Conservation (phyloP, 768 basidiomycete species). For the Lenzites betulinus region DNA sequence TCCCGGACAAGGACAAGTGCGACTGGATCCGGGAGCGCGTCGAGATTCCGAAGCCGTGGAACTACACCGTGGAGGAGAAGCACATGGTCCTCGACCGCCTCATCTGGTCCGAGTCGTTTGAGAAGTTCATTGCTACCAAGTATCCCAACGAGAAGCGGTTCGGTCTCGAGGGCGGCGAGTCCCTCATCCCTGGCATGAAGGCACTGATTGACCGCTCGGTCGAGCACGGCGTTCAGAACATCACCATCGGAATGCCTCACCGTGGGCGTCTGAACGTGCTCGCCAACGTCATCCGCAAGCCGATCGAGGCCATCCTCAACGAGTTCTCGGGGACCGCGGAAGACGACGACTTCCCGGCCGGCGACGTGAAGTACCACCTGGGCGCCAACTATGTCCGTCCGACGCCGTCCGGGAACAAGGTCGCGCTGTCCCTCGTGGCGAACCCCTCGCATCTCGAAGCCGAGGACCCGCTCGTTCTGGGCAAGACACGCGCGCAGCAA, state of each 20-base stretch:
- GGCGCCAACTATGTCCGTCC: conserved; percentile 98
- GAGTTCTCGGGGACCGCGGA: conserved; percentile 82
- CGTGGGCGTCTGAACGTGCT: conserved; percentile 97
- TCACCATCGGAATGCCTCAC: conserved; percentile 99
- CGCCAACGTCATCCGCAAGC: conserved; percentile 97
- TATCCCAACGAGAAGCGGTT: conserved; percentile 99
- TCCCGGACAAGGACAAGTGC: conserved; percentile 97
- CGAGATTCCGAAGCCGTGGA: conserved; percentile 95
- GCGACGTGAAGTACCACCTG: conserved; percentile 98
- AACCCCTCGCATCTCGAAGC: conserved; percentile 99
- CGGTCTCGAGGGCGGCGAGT: conserved; percentile 96
- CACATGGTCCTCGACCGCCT: conserved; percentile 98
- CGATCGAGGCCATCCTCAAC: conserved; percentile 97
- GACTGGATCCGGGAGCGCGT: conserved; percentile 98
- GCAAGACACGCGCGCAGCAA: conserved; percentile 95
- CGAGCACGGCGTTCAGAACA: conserved; percentile 91
- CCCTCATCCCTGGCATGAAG: conserved; percentile 99
- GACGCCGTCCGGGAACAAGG: conserved; percentile 96
- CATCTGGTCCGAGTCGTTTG: conserved; percentile 99
- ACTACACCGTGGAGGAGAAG: conserved; percentile 97
- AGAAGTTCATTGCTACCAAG: conserved; percentile 98
- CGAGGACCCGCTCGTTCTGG: conserved; percentile 94
- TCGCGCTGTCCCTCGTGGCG: conserved; percentile 93
- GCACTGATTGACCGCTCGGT: conserved; percentile 99
- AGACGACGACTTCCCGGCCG: conserved; percentile 77